phyloP scores from a whole-genome alignment of 345 rosid species.

The Adansonia digitata region DNA sequence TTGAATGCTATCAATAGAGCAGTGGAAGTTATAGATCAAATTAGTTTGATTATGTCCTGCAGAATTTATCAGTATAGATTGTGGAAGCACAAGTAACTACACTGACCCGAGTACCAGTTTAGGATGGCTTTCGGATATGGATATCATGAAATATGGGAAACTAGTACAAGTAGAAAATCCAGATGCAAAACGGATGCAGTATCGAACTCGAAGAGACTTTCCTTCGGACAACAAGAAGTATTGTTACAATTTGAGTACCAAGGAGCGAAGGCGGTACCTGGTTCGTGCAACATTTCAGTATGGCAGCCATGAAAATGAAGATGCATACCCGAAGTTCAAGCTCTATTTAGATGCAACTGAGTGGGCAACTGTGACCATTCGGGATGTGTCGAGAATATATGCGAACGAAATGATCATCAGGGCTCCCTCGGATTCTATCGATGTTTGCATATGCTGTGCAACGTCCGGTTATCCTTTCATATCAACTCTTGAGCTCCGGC shows the following conservation, averaged over 20 bases:
- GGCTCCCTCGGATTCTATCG: constrained; percentile 67
- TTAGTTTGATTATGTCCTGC: constrained; percentile 24
- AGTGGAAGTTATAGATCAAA: too few relatives aligned
- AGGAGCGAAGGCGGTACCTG: constrained; percentile 76
- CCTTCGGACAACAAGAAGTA: constrained; percentile 76
- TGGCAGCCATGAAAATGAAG: constrained; percentile 51
- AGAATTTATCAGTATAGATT: constrained; percentile 91
- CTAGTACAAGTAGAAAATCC: constrained; percentile 36
- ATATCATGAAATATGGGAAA: constrained; percentile 51
- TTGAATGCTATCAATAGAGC: too few relatives aligned
- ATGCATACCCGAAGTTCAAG: constrained; percentile 73
- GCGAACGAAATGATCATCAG: constrained; percentile 76
- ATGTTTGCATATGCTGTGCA: constrained; percentile 88
- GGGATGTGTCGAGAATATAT: constrained; percentile 65
- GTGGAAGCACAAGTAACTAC: constrained; percentile 69
- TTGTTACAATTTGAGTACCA: constrained; percentile 62
- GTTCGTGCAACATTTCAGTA: constrained; percentile 89
- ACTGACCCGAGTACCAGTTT: constrained; percentile 71
- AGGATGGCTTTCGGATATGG: constrained; percentile 76
- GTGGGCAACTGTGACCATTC: constrained; percentile 81
- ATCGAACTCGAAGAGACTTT: constrained; percentile 63
- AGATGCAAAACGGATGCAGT: constrained; percentile 40
- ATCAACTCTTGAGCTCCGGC: constrained; percentile 85
- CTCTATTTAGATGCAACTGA: constrained; percentile 81
- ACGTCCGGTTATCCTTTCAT: constrained; percentile 86